Percentiles rank a stretch among this genome's conserved stretches.
These are phyloP conservation scores for Mucor indicus DNA, from an alignment of 371 early-diverging fungal species.

Conservation along the genomic window DNA sequence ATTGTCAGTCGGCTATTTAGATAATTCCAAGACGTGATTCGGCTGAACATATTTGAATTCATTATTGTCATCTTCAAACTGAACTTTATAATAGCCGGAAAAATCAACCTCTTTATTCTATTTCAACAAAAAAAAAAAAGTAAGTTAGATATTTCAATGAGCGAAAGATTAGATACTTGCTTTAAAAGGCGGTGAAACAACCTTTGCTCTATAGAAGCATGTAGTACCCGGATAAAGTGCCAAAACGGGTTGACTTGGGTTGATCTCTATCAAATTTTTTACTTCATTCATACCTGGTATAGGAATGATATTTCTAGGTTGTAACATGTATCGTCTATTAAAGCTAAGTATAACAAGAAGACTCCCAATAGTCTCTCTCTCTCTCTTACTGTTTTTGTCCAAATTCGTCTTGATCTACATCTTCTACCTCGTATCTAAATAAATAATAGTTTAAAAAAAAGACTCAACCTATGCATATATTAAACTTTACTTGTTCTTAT, in stretches of 20 bases:
- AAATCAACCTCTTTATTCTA: constrained; percentile 39
- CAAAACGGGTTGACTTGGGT: constrained; percentile 65
- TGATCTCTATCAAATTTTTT: constrained; percentile 49
- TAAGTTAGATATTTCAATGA: no score
- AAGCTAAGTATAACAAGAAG: background rate
- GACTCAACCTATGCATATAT: background rate
- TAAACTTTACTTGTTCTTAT: constrained; percentile 56
- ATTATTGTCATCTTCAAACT: constrained; percentile 70
- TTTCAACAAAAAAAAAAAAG: no score
- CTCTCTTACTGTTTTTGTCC: constrained; percentile 58
- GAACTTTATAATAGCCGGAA: constrained; percentile 48
- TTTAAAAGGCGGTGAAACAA: constrained; percentile 68
- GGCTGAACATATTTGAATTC: constrained; percentile 48
- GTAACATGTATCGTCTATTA: constrained; percentile 57
- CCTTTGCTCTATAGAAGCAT: constrained; percentile 81
- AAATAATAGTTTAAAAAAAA: background rate
- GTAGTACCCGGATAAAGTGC: constrained; percentile 86
- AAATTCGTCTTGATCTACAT: constrained; percentile 71
- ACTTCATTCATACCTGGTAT: constrained; percentile 53
- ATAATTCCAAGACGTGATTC: constrained; percentile 56
- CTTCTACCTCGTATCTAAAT: constrained; percentile 66
- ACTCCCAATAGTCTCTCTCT: background rate
- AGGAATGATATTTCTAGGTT: constrained; percentile 61
- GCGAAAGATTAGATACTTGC: no score
- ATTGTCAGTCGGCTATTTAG: no score